Percentiles rank a stretch among this genome's conserved stretches.
phyloP scores from a whole-genome alignment of 768 basidiomycete species.

The Tephrocybe sp. region DNA sequence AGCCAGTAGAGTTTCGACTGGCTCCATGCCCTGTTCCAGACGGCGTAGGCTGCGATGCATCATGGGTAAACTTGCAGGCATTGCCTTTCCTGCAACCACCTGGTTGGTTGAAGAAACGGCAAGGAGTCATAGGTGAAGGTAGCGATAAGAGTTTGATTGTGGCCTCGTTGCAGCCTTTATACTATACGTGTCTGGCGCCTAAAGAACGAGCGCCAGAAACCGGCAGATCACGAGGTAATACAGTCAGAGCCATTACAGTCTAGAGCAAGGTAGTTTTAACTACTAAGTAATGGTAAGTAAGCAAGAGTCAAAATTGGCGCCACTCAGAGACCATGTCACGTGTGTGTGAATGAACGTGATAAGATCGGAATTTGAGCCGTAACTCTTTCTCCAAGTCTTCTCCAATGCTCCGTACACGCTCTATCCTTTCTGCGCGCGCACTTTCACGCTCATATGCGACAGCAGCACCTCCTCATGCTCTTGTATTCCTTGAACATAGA shows the following conservation, averaged over 20 bases:
- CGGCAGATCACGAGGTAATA: too few relatives aligned
- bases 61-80: conserved; percentile 34
- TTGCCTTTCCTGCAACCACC: conserved; percentile 45
- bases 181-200: conserved; percentile 7
- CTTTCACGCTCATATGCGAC: conserved; percentile 54
- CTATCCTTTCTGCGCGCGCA: conserved; percentile 12
- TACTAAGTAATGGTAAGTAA: too few relatives aligned
- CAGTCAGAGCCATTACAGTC: too few relatives aligned
- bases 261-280: too few relatives aligned
- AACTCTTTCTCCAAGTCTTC: conserved; percentile 19
- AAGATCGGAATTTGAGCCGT: conserved; percentile 13
- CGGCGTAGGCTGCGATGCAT: neutral
- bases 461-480: conserved; percentile 60
- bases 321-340: too few relatives aligned
- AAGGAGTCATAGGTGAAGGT: conserved; percentile 22
- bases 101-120: conserved; percentile 37
- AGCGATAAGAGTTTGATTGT: conserved; percentile 6
- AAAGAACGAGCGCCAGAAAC: conserved; percentile 1
- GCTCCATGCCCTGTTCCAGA: conserved; percentile 7
- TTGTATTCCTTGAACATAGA: conserved; percentile 89
- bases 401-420: conserved; percentile 18
- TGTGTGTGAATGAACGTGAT: conserved; percentile 7
- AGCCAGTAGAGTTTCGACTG: conserved; percentile 2
- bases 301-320: too few relatives aligned
- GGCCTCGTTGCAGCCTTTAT: conserved; percentile 1